These are phyloP conservation scores for Bremia lactucae DNA, from an alignment of 352 stramenopile species.

Conservation along the genomic window DNA sequence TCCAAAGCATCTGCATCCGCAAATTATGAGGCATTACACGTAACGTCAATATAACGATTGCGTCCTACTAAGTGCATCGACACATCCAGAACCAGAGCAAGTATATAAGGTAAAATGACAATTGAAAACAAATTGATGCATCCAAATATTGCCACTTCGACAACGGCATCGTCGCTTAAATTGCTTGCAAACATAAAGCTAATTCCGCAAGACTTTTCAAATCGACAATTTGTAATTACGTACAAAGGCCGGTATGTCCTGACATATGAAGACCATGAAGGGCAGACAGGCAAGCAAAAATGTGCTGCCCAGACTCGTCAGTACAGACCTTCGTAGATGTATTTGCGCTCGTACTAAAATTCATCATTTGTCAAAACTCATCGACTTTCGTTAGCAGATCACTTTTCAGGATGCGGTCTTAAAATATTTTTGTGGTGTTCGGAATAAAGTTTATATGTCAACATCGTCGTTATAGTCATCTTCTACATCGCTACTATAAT, in stretches of 20 bases:
- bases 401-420: conserved; percentile 5
- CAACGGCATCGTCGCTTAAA: conserved; percentile 59
- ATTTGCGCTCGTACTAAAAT: no score
- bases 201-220: no score
- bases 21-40: neutral
- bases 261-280: conserved; percentile 59
- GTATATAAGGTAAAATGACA: conserved; percentile 71
- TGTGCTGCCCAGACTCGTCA: conserved; percentile 52
- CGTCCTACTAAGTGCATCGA: conserved; percentile 47
- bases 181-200: conserved; percentile 23
- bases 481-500: conserved; percentile 9
- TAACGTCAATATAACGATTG: neutral
- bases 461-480: conserved; percentile 12
- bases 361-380: no score
- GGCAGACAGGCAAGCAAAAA: conserved; percentile 60
- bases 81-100: conserved; percentile 64
- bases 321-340: conserved; percentile 56
- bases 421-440: conserved; percentile 4
- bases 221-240: no score
- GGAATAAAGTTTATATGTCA: no score
- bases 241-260: conserved; percentile 47
- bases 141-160: conserved; percentile 52
- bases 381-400: no score
- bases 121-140: conserved; percentile 63
- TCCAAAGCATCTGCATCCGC: conserved; percentile 31